These are phyloP conservation scores for Talaromyces marneffei DNA, from an alignment of 2,329 filamentous ascomycete genomes.

Conservation along the genomic window DNA sequence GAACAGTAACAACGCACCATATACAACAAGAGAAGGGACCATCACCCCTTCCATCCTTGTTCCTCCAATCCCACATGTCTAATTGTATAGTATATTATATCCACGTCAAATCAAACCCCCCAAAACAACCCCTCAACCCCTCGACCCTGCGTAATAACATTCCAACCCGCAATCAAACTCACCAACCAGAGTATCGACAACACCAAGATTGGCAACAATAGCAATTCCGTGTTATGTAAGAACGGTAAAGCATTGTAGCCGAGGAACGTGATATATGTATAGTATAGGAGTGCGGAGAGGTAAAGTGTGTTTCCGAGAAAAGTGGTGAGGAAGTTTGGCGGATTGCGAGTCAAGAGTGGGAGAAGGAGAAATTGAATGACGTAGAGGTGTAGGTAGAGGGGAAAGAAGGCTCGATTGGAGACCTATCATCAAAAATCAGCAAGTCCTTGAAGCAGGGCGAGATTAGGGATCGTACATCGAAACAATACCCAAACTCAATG, in stretches of 20 bases:
- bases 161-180: constrained; percentile 44
- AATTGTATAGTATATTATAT: background rate
- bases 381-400: constrained; percentile 61
- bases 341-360: constrained; percentile 47
- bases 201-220: constrained; percentile 57
- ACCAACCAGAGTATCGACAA: constrained; percentile 56
- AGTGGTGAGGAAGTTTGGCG: constrained; percentile 40
- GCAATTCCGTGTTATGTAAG: constrained; percentile 60
- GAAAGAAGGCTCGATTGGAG: constrained; percentile 61
- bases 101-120: constrained; percentile 29
- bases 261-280: constrained; percentile 63
- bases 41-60: background rate
- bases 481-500: constrained; percentile 66
- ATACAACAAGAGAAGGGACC: background rate
- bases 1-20: background rate
- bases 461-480: constrained; percentile 62
- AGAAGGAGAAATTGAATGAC: constrained; percentile 63
- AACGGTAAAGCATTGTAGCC: constrained; percentile 66
- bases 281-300: constrained; percentile 60
- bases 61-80: background rate
- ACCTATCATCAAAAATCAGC: constrained; percentile 35
- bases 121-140: constrained; percentile 41
- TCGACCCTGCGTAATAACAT: constrained; percentile 41
- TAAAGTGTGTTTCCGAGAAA: constrained; percentile 63
- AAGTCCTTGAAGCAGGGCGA: too few species aligned